Evolutionary conservation across 2,329 filamentous ascomycete species (phyloP), one percentile per base, ranked within the genome.

Genomic region (Colletotrichum zoysiae): DNA sequence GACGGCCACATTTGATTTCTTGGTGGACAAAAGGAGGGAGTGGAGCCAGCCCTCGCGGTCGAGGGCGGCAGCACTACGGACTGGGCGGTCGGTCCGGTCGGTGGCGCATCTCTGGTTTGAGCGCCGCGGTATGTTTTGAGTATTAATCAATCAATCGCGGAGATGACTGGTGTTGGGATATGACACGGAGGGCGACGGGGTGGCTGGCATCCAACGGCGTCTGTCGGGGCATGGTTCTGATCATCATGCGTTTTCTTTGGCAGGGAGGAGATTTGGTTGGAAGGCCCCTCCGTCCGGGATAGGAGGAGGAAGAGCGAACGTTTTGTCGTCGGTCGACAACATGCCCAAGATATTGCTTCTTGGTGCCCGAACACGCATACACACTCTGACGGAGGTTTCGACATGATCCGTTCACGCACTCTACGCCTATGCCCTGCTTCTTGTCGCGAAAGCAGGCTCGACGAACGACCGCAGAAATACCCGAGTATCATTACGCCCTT

Each of bases 151-250:
- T 57, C 60, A 55, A 72, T 72, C 70, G 66, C 70, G 70, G 70
- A 72, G 70, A 72, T 59, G 66, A 70, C 70, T 72, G 65, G 65
- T 70, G 70, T 72, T 72, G 70, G 70, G 65, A 65, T 72, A 72
- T 60, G 60, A 70, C 50, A 70, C 70, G 70, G 70, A 65, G 46
- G 65, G 55, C 66, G 66, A 56, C 55, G 60, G 60, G 65, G 70
- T 65, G 70, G 59, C 66, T 72, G 66, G 66, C 70, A 65, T 72
- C 70, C 70, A 72, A 72, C 33, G 66, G 70, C 70, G 70, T 72
- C 65, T 70, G 40, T 72, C 48, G 70, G 70, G 59, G 60, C 59
- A 65, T 59, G 70, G 48, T 60, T 57, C 20, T 50, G 59, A 58
- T 63, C 65, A 51, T 69, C 65, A 64, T 72, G 66, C 66, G 59